Conservation (phyloP, 176 grass and related monocot genomes). For the Cenchrus fungigraminus region DNA sequence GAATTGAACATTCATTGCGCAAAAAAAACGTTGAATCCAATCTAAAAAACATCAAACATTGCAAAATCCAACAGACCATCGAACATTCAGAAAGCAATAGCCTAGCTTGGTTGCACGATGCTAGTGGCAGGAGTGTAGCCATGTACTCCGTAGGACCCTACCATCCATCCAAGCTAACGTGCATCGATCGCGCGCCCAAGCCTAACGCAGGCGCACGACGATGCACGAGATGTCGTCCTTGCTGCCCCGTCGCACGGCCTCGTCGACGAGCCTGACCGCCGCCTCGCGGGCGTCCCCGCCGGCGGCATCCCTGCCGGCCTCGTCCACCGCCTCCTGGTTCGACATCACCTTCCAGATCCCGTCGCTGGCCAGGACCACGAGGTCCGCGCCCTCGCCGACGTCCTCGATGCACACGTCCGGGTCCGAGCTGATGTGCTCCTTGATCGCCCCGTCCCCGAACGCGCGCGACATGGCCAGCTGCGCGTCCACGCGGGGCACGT, state of each 20-base stretch:
- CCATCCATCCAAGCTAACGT: no score
- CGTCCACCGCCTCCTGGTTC: conserved; percentile 58
- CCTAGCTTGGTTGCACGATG: no score
- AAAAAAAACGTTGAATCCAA: no score
- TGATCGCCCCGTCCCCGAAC: conserved; percentile 58
- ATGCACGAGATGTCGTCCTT: conserved; percentile 72
- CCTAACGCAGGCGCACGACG: conserved; percentile 50
- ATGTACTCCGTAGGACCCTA: no score
- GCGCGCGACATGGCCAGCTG: conserved; percentile 67
- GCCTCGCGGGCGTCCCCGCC: conserved; percentile 40
- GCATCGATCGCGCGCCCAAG: no score
- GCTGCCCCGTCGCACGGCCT: conserved; percentile 54
- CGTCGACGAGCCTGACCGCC: conserved; percentile 46
- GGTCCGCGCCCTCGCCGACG: conserved; percentile 44
- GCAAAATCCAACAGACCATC: no score
- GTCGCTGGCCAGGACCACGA: conserved; percentile 70
- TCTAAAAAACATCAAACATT: background rate
- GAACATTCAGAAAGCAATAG: no score
- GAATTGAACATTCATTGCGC: no score
- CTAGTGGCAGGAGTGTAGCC: no score
- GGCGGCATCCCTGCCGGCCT: background rate
- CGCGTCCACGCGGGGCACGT: conserved; percentile 66
- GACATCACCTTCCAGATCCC: conserved; percentile 75
- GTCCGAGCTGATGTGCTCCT: conserved; percentile 73
- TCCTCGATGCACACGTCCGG: conserved; percentile 59